Conservation (phyloP, 2,329 filamentous ascomycete genomes). For the Polychaeton citri region DNA sequence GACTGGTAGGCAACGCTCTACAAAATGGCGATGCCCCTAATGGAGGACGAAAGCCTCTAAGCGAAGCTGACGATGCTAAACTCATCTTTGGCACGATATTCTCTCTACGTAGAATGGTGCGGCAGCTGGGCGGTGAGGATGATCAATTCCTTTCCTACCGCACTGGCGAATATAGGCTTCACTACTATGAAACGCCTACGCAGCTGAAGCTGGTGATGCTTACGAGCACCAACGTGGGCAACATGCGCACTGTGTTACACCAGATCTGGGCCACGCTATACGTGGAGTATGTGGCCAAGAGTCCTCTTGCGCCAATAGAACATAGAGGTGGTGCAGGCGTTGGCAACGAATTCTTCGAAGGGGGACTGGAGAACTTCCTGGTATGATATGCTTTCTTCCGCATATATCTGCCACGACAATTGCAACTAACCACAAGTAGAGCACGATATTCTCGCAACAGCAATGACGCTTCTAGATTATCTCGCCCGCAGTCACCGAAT, state of each 20-base stretch:
- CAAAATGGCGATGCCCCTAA: slow-evolving; percentile 27
- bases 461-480: too few relatives aligned
- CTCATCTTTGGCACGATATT: slow-evolving; percentile 96
- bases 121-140: slow-evolving; percentile 85
- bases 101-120: slow-evolving; percentile 89
- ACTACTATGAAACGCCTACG: slow-evolving; percentile 97
- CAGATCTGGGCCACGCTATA: slow-evolving; percentile 98
- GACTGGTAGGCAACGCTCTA: slow-evolving; percentile 33
- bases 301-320: slow-evolving; percentile 47
- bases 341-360: slow-evolving; percentile 52
- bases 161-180: slow-evolving; percentile 90
- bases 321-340: slow-evolving; percentile 47
- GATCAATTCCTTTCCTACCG: slow-evolving; percentile 87
- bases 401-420: too few relatives aligned
- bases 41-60: slow-evolving; percentile 27
- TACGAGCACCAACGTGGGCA: slow-evolving; percentile 76
- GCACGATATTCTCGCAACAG: too few relatives aligned
- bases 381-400: too few relatives aligned
- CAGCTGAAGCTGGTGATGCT: slow-evolving; percentile 95
- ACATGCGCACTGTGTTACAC: slow-evolving; percentile 86
- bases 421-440: too few relatives aligned
- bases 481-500: too few relatives aligned
- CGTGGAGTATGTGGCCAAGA: slow-evolving; percentile 75
- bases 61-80: slow-evolving; percentile 75
- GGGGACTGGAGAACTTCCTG: slow-evolving; percentile 42